phyloP scores from a whole-genome alignment of 1,284 basidiomycete genomes.

The Ceratobasidium sp. region DNA sequence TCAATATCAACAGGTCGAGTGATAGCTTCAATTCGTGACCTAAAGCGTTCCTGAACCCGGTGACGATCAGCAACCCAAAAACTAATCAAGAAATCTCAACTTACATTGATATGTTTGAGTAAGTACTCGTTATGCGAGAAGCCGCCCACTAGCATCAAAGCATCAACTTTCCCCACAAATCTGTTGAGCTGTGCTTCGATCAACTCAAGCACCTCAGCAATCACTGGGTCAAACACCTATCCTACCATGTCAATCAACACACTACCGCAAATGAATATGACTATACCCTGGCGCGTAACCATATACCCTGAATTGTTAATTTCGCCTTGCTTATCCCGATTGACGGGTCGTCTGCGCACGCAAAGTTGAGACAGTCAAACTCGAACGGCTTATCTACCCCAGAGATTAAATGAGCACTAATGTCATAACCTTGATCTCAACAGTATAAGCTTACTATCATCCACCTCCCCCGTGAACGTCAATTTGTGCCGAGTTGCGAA shows the following conservation, averaged over 20 bases:
- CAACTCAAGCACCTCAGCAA: constrained; percentile 76
- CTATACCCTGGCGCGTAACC: constrained; percentile 73
- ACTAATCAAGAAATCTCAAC: constrained; percentile 49
- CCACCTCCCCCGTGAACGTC: constrained; percentile 73
- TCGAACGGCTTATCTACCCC: constrained; percentile 72
- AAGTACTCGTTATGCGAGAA: constrained; percentile 86
- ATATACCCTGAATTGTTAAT: constrained; percentile 79
- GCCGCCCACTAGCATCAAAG: constrained; percentile 84
- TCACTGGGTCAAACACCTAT: constrained; percentile 79
- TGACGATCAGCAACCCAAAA: background rate
- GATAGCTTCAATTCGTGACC: constrained; percentile 73
- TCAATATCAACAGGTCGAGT: constrained; percentile 83
- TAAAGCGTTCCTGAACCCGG: constrained; percentile 63
- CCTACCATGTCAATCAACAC: background rate
- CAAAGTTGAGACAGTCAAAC: constrained; percentile 62
- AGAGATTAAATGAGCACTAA: background rate
- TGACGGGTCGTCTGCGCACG: constrained; percentile 53
- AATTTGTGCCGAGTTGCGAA: constrained; percentile 87
- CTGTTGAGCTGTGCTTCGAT: constrained; percentile 77
- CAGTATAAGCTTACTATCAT: constrained; percentile 70
- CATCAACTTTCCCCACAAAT: constrained; percentile 76
- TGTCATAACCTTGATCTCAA: background rate
- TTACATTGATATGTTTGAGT: constrained; percentile 74
- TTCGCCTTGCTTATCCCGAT: constrained; percentile 84
- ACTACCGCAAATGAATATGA: background rate